Percentiles rank a stretch among this genome's conserved stretches.
These are phyloP conservation scores for Spathaspora sp. DNA, from an alignment of 805 yeast genomes.

Conservation along the genomic window DNA sequence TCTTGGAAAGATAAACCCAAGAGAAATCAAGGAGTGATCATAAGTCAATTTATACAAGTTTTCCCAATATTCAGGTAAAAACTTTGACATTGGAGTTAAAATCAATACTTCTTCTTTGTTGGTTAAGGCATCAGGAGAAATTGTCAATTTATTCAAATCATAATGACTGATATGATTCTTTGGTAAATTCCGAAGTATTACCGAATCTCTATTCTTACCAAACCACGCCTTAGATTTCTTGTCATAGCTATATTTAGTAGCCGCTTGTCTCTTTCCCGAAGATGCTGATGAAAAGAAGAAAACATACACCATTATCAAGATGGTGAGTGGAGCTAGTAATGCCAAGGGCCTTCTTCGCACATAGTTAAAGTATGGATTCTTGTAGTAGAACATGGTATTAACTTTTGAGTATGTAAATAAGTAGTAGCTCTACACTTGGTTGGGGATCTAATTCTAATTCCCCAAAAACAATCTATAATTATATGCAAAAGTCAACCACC, in stretches of 20 bases:
- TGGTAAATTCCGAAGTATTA: constrained; percentile 59
- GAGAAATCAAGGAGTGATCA: constrained; percentile 79
- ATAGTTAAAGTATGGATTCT: constrained; percentile 40
- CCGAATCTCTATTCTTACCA: constrained; percentile 44
- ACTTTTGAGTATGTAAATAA: background rate
- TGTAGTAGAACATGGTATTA: constrained; percentile 9
- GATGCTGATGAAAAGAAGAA: constrained; percentile 23
- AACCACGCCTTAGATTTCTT: constrained; percentile 46
- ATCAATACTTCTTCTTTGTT: constrained; percentile 82
- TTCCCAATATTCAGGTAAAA: constrained; percentile 84
- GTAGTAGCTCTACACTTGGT: too few species aligned
- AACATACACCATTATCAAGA: constrained; percentile 40
- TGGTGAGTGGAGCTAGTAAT: constrained; percentile 43
- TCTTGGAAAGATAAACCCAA: constrained; percentile 91
- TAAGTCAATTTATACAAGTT: constrained; percentile 72
- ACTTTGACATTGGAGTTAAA: constrained; percentile 86
- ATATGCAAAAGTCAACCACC: background rate
- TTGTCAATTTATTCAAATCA: constrained; percentile 74
- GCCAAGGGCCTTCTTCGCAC: constrained; percentile 60
- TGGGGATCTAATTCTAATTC: background rate
- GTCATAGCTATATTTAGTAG: constrained; percentile 44
- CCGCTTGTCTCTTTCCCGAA: constrained; percentile 9
- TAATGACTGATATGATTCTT: constrained; percentile 77
- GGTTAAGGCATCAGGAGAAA: constrained; percentile 66
- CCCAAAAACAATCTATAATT: background rate